Base-by-base conservation (phyloP, 108 stramenopile species). In the Discostella pseudostelligera region DNA sequence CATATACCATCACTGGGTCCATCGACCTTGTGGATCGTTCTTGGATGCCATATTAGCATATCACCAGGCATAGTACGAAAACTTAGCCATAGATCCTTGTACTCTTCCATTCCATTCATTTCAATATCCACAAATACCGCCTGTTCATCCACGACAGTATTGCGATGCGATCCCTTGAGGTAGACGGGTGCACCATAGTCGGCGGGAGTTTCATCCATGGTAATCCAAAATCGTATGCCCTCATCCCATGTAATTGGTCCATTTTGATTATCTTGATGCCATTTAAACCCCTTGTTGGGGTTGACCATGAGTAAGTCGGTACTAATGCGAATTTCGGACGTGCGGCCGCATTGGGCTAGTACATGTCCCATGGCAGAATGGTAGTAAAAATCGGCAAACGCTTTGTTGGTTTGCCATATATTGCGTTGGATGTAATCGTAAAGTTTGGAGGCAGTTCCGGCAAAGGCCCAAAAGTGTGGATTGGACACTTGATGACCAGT, bases 241-340 rank as follows among this genome's bases (percentile, higher is more conserved):
- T 95, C 91, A 2, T 87, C 86, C 79, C 81, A 81, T 4, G 80
- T 81, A 56, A 95, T 92, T n/a, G 94, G 94, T 28, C 94, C 94
- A 51, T 95, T 95, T 72, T 95, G 94, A 71, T 95, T 95, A 64
- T 95, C 94, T 71, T 95, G 94, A 67, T 95, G 94, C 94, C 94
- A 95, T 57, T 95, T 95, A 84, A 95, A 95, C 36, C 94, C 94
- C 79, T 89, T 92, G 85, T 95, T 95, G 43, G 94, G 94, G 73
- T 95, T 95, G 39, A 95, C 94, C 94, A 95, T 95, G 56, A 95
- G 87, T 13, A 95, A 67, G 73, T 95, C 94, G 1, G 94, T 95
- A 11, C 86, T 85, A 9, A 95, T 72, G 19, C 94, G 87, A 53
- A 95, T 85, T 63, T 92, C 86, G 39, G 89, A 84, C 10, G 89